These are phyloP conservation scores for Kwoniella sp. DNA, from an alignment of 768 basidiomycete genomes.

Conservation along the genomic window DNA sequence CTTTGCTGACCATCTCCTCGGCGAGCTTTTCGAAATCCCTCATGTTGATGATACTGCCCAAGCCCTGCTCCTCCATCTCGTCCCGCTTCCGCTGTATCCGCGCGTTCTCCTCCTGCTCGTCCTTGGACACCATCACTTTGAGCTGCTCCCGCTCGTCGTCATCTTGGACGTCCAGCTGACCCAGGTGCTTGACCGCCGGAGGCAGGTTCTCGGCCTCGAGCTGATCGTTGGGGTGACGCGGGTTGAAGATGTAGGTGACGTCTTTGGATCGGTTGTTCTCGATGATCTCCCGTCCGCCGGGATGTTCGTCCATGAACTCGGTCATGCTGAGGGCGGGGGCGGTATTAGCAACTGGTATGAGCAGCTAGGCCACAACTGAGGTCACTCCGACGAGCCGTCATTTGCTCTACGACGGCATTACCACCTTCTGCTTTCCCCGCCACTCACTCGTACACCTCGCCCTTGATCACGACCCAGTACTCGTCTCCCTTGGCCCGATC, in stretches of 20 bases:
- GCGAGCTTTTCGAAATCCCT: constrained; percentile 47
- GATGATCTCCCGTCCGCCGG: constrained; percentile 44
- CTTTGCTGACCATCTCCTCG: constrained; percentile 46
- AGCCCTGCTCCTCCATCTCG: constrained; percentile 36
- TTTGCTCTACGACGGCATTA: not conserved
- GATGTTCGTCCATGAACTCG: constrained; percentile 44
- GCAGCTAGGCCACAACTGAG: not conserved
- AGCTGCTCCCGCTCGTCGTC: constrained; percentile 35
- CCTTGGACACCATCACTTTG: constrained; percentile 27
- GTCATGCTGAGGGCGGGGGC: constrained; percentile 23
- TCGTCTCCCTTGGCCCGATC: constrained; percentile 28
- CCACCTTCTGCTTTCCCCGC: too few relatives aligned
- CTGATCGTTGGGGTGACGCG: constrained; percentile 43
- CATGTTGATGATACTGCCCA: constrained; percentile 40
- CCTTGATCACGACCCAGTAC: constrained; percentile 44
- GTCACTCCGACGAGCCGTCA: not conserved
- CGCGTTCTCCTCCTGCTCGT: constrained; percentile 33
- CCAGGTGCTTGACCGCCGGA: constrained; percentile 31
- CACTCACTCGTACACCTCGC: constrained; percentile 43
- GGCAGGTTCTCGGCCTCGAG: constrained; percentile 41
- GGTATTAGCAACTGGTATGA: not conserved
- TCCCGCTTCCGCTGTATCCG: constrained; percentile 21
- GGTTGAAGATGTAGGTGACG: constrained; percentile 42
- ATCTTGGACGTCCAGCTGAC: constrained; percentile 20
- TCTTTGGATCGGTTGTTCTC: constrained; percentile 35